A percentile compares a stretch with the other conserved stretches of the same genome.
Evolutionary conservation across 108 stramenopile genomes (phyloP).

Genomic region (Mediolabrus comicus): DNA sequence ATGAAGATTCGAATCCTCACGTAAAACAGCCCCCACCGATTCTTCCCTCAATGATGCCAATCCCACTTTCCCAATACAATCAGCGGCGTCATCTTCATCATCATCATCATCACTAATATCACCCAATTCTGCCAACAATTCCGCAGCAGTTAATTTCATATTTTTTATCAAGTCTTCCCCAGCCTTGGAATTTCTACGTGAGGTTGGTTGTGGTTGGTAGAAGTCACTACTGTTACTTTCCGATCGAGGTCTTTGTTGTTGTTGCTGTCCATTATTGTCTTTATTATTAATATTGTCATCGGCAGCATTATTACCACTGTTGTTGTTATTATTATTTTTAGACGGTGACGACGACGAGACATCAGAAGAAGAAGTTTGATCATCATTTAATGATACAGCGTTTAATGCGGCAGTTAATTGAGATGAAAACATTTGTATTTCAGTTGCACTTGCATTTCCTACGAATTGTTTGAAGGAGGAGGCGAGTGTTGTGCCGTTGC

Average conservation of each 20-base stretch:
- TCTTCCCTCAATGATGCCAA: not conserved
- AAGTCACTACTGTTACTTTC: not conserved
- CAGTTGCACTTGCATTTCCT: not conserved
- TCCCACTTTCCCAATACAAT: not conserved
- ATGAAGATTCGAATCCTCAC: too few species aligned
- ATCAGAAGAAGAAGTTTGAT: not conserved
- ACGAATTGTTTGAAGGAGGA: constrained; percentile 9
- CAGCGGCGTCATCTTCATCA: constrained; percentile 9
- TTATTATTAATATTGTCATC: not conserved
- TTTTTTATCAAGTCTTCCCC: not conserved
- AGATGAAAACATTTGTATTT: constrained; percentile 9
- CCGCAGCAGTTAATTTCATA: constrained; percentile 8
- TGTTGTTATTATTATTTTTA: not conserved
- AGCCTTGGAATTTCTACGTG: constrained; percentile 4
- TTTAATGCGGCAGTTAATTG: constrained; percentile 2
- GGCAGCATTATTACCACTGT: not conserved
- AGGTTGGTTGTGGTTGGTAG: not conserved
- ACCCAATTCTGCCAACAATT: constrained; percentile 2
- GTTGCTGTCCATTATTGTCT: not conserved
- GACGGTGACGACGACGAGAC: too few species aligned
- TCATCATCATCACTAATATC: constrained; percentile 1
- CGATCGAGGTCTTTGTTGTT: not conserved
- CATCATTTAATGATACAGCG: not conserved
- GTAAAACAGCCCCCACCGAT: not conserved
- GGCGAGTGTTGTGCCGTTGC: not conserved